Base-by-base conservation (phyloP, 768 basidiomycete genomes). In the Hydnum rufescens region DNA sequence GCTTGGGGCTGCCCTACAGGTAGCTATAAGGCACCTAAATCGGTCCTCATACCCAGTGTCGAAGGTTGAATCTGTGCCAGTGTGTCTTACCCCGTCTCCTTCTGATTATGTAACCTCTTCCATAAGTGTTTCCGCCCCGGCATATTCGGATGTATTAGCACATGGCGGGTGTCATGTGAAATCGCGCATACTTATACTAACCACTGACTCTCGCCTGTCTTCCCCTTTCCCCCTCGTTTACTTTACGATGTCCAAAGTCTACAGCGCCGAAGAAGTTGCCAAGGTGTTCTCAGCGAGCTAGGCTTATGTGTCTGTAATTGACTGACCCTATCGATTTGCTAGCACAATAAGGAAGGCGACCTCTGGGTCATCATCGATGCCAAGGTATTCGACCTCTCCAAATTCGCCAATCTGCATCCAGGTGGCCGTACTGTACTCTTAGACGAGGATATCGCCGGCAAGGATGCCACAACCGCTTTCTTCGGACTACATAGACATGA, bases 401-500 rank as follows among this genome's bases (percentile, higher is more conserved):
- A 76, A 60, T 93, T 95, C 66, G 75, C 74, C 51, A 70, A 69
- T 47, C 68, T 90, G 57, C 90, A 95, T 60, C 90, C 87, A 0
- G 90, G 89, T 47, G 89, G 89, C 6, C 64, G 71, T 0, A 72
- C 76, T 2, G 86, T 88, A 32, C 71, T 95, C n/a, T 64, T 78
- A n/a, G 78, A 84, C 59, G 65, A 70, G 3, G 81, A 83, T 58
- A 74, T 92, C 47, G 86, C 84, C 49, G 89, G 87, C 5, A 73
- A 84, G 63, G 89, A 95, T 59, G 81, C 80, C 1, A 93, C 89
- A 0, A 81, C 87, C 32, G 74, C 74, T 3, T 95, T 96, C 70
- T 95, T 80, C 60, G 76, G 82, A 51, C 77, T 96, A 36, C 92
- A 97, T 62, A 75, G 86, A 23, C 74, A 80, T 39, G 89, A 93